These are phyloP conservation scores for Xerocomellus amylosporus DNA, from an alignment of 768 basidiomycete species.

Conservation along the genomic window DNA sequence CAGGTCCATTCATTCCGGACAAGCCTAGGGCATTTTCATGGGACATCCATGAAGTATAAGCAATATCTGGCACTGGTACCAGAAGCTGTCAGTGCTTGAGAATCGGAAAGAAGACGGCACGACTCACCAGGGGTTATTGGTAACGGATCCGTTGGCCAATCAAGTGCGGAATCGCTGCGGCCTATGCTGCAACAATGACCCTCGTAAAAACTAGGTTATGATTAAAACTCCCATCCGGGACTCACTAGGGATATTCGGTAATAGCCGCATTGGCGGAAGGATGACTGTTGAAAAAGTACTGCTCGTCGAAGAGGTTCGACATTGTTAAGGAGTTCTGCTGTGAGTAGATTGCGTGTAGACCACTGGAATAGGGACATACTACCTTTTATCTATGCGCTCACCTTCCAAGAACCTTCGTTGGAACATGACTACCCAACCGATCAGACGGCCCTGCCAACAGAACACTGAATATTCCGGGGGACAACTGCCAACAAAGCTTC, in stretches of 20 bases:
- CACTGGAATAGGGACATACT: background rate
- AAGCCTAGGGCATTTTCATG: slow-evolving; percentile 1
- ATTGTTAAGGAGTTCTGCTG: background rate
- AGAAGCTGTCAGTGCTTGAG: background rate
- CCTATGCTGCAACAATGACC: background rate
- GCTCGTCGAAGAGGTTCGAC: background rate
- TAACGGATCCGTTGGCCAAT: background rate
- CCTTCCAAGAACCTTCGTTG: background rate
- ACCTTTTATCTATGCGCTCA: slow-evolving; percentile 11
- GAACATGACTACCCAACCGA: background rate
- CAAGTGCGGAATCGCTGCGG: background rate
- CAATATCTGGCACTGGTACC: slow-evolving; percentile 6
- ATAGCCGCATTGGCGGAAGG: background rate
- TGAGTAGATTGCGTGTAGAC: background rate
- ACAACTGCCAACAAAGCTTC: background rate
- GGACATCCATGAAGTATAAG: background rate
- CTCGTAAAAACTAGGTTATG: background rate
- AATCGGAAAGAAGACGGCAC: background rate
- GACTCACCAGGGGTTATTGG: background rate
- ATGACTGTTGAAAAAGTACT: background rate
- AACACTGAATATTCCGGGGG: no score
- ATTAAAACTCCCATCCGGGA: background rate
- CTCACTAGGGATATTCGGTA: background rate
- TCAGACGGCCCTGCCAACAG: background rate
- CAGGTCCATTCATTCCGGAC: background rate